These are phyloP conservation scores for Lachnellula hyalina DNA, from an alignment of 2,329 filamentous ascomycete genomes.

Conservation along the genomic window DNA sequence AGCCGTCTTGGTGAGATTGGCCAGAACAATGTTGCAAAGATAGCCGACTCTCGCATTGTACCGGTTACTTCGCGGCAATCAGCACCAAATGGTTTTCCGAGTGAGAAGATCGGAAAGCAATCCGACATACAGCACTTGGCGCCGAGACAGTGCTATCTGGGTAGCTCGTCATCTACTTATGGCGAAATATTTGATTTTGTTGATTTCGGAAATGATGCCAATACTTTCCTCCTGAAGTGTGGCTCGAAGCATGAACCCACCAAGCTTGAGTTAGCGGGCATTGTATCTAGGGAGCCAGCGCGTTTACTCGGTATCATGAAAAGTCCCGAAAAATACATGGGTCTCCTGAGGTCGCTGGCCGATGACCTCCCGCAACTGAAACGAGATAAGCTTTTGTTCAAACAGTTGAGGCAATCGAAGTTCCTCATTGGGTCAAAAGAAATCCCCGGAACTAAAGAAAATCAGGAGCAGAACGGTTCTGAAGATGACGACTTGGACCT, in stretches of 20 bases:
- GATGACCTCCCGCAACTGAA: conserved; percentile 66
- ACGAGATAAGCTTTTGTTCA: conserved; percentile 73
- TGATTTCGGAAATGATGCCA: conserved; percentile 83
- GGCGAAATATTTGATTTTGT: conserved; percentile 96
- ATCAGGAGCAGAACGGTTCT: conserved; percentile 8
- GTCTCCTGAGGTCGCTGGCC: conserved; percentile 73
- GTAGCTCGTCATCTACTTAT: conserved; percentile 57
- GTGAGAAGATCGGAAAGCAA: conserved; percentile 38
- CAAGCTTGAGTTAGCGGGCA: conserved; percentile 74
- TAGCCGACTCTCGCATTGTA: conserved; percentile 65
- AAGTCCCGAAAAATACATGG: conserved; percentile 78
- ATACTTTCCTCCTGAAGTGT: conserved; percentile 80
- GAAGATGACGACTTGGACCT: conserved; percentile 21
- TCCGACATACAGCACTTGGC: conserved; percentile 48
- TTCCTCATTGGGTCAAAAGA: conserved; percentile 85
- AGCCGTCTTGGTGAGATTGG: conserved; percentile 70
- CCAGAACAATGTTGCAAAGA: conserved; percentile 50
- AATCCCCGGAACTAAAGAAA: conserved; percentile 35
- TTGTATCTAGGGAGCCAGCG: conserved; percentile 79
- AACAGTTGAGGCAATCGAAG: conserved; percentile 65
- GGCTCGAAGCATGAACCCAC: conserved; percentile 90
- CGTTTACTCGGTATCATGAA: conserved; percentile 76
- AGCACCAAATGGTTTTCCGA: conserved; percentile 17
- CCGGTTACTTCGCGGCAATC: conserved; percentile 48
- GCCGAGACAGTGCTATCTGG: conserved; percentile 76